Evolutionary conservation across 768 basidiomycete genomes (phyloP).

Genomic region (Lentinula lateritia): DNA sequence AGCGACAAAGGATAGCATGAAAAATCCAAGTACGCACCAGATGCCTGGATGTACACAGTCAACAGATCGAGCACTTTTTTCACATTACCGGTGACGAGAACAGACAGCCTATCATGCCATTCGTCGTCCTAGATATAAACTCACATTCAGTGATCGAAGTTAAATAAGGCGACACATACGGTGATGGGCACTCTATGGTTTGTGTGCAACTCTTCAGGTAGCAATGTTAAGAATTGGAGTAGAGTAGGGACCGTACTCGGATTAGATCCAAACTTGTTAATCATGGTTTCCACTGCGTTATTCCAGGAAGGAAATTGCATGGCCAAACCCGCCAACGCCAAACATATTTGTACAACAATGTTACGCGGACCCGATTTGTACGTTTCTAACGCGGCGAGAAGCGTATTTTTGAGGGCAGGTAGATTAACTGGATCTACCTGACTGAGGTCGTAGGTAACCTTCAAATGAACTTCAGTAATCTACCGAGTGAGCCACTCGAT

Average conservation of each 20-base stretch:
- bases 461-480: slow-evolving; percentile 24
- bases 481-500: background rate
- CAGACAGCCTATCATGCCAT: slow-evolving; percentile 53
- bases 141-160: background rate
- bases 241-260: slow-evolving; percentile 79
- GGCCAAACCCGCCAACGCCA: slow-evolving; percentile 87
- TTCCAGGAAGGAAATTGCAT: slow-evolving; percentile 86
- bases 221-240: slow-evolving; percentile 82
- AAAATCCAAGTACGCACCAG: slow-evolving; percentile 49
- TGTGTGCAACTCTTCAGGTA: slow-evolving; percentile 83
- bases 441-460: slow-evolving; percentile 94
- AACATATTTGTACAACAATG: slow-evolving; percentile 83
- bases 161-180: slow-evolving; percentile 29
- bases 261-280: slow-evolving; percentile 80
- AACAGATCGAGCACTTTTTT: slow-evolving; percentile 72
- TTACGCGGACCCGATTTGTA: slow-evolving; percentile 76
- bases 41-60: slow-evolving; percentile 82
- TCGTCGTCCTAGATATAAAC: slow-evolving; percentile 59
- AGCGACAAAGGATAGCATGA: background rate
- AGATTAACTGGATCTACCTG: slow-evolving; percentile 76
- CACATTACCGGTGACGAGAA: slow-evolving; percentile 64
- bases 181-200: slow-evolving; percentile 88
- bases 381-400: slow-evolving; percentile 68
- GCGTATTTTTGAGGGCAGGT: slow-evolving; percentile 79
- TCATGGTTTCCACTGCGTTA: slow-evolving; percentile 74